phyloP scores from a whole-genome alignment of 2,329 filamentous ascomycete species.

The Epichloe amarillans region DNA sequence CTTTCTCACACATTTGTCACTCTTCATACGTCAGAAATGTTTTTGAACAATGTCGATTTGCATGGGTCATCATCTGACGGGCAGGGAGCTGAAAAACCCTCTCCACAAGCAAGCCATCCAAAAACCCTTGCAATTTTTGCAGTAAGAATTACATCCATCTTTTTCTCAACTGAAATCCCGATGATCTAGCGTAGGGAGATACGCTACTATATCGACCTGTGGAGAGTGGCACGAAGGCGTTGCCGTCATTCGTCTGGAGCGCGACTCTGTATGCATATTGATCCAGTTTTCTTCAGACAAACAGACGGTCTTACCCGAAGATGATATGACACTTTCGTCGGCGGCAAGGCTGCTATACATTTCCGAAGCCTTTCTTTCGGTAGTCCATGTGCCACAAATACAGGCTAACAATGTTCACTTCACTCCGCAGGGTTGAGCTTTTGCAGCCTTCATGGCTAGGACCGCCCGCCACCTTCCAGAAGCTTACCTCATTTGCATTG shows the following conservation, averaged over 20 bases:
- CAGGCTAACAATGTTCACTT: not conserved
- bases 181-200: not conserved
- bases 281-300: not conserved
- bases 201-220: not conserved
- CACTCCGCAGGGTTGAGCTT: not conserved
- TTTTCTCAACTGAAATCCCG: not conserved
- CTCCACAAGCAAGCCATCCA: not conserved
- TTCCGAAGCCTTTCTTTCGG: not conserved
- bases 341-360: not conserved
- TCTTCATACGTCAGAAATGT: not conserved
- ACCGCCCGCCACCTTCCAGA: not conserved
- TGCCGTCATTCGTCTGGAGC: not conserved
- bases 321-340: not conserved
- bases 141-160: not conserved
- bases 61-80: not conserved
- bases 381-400: not conserved
- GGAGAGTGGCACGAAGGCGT: not conserved
- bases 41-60: not conserved
- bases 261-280: not conserved
- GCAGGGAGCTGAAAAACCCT: not conserved
- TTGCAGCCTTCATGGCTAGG: not conserved
- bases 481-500: not conserved
- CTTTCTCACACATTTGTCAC: not conserved
- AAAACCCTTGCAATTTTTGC: not conserved
- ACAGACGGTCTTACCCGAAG: conserved; percentile 1